Evolutionary conservation across 176 grass and related monocot species (phyloP).

Genomic region (Phoenix dactylifera): DNA sequence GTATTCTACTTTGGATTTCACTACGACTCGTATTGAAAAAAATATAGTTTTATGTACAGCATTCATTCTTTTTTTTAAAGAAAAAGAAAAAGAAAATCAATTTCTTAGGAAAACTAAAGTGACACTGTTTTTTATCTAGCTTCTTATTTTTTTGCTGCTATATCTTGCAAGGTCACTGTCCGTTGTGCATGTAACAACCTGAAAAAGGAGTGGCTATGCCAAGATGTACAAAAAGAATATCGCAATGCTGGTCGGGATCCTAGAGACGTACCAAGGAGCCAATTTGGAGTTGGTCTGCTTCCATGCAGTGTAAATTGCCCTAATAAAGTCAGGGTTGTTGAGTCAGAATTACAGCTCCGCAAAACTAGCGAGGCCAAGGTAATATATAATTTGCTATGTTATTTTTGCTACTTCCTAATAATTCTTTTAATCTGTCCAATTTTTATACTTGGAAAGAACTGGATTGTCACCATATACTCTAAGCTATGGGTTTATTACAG

Average conservation of each 20-base stretch:
- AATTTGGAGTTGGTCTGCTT: slow-evolving; percentile 79
- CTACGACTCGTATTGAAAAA: no score
- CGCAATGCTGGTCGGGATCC: slow-evolving; percentile 42
- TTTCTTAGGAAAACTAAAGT: no score
- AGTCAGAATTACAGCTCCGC: slow-evolving; percentile 63
- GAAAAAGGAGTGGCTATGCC: slow-evolving; percentile 84
- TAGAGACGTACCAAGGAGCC: slow-evolving; percentile 64
- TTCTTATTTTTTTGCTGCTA: slow-evolving; percentile 9
- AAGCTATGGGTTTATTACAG: no score
- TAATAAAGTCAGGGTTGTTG: slow-evolving; percentile 49
- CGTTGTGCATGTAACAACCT: slow-evolving; percentile 79
- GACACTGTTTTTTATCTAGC: no score
- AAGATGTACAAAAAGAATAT: slow-evolving; percentile 77
- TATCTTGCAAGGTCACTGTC: slow-evolving; percentile 55
- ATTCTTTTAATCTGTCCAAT: no score
- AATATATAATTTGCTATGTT: slow-evolving; percentile 3
- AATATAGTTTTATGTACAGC: no score
- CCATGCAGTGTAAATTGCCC: slow-evolving; percentile 45
- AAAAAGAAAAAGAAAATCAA: no score
- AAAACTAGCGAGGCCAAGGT: slow-evolving; percentile 72
- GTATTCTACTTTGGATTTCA: no score
- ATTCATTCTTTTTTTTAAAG: no score
- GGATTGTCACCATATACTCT: no score
- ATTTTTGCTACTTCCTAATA: not conserved
- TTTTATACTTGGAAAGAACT: no score